Conservation (phyloP, 1,284 basidiomycete species). For the Sphagnurus paluster region DNA sequence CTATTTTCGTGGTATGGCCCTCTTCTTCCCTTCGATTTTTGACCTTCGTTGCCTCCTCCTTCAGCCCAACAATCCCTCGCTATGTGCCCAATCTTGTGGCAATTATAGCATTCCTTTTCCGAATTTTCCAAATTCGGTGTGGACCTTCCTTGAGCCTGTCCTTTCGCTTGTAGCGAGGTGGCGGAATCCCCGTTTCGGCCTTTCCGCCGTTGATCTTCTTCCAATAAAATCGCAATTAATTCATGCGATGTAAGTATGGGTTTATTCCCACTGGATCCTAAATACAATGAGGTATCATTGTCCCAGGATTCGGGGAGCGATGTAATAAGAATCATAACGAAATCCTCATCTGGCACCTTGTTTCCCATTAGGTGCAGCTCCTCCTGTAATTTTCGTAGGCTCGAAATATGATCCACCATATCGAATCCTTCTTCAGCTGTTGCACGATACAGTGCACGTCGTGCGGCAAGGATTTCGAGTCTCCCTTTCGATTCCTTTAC, state of each 20-base stretch:
- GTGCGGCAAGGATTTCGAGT: conserved; percentile 22
- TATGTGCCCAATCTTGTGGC: conserved; percentile 21
- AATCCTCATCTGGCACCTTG: conserved; percentile 13
- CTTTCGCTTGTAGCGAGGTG: neutral
- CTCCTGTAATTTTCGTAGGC: conserved; percentile 22
- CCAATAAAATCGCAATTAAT: conserved; percentile 4
- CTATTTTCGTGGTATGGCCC: neutral
- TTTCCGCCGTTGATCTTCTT: conserved; percentile 1
- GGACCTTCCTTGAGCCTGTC: conserved; percentile 1
- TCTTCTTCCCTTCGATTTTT: conserved; percentile 11
- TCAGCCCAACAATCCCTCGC: conserved; percentile 25
- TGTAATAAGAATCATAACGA: conserved; percentile 8
- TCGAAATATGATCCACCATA: conserved; percentile 22
- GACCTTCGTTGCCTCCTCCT: conserved; percentile 26
- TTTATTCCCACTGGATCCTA: conserved; percentile 2
- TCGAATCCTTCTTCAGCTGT: conserved; percentile 19
- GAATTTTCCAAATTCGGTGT: conserved; percentile 3
- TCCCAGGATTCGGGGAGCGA: conserved; percentile 23
- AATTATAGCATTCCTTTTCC: conserved; percentile 19
- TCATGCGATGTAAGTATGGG: conserved; percentile 1
- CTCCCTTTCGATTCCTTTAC: conserved; percentile 27
- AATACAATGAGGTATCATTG: conserved; percentile 9
- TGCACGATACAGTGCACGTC: conserved; percentile 21
- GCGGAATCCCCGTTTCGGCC: neutral
- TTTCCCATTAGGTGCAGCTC: conserved; percentile 22